Conservation (phyloP, 116 monocot species). For the Papilionanthe hybrid region DNA sequence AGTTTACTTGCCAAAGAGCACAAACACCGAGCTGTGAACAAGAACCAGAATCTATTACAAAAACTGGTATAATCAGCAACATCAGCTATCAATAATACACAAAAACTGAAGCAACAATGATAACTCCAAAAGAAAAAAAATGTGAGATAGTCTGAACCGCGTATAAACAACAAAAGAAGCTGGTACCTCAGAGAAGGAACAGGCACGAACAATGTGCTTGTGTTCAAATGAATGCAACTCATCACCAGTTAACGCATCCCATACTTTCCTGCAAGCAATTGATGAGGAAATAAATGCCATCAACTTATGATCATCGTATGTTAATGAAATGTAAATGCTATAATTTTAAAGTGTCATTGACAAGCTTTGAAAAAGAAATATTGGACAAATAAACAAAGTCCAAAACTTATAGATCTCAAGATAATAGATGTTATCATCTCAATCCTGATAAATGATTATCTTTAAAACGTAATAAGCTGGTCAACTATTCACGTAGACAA, state of each 20-base stretch:
- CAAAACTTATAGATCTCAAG: background rate
- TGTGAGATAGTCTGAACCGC: background rate
- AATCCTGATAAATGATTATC: background rate
- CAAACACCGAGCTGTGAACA: background rate
- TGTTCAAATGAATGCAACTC: conserved; percentile 93
- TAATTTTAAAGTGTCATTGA: background rate
- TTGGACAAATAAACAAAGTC: background rate
- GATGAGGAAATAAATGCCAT: conserved; percentile 14
- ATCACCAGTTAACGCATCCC: conserved; percentile 88
- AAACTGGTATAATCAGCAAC: background rate
- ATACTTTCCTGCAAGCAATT: conserved; percentile 67
- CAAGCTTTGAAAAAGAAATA: background rate
- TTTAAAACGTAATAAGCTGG: background rate
- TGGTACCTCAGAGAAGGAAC: conserved; percentile 89
- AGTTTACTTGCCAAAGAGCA: too few relatives aligned
- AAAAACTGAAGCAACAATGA: background rate
- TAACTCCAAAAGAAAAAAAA: background rate
- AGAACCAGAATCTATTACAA: background rate
- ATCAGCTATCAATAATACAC: background rate
- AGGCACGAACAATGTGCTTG: conserved; percentile 91
- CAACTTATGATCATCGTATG: background rate
- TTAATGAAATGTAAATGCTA: background rate
- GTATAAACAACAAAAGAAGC: background rate
- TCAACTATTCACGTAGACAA: background rate
- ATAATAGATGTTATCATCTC: background rate